Evolutionary conservation across 164 flowering plant species (phyloP), one percentile per base, ranked within the genome.

Genomic region (Hamamelis virginiana): DNA sequence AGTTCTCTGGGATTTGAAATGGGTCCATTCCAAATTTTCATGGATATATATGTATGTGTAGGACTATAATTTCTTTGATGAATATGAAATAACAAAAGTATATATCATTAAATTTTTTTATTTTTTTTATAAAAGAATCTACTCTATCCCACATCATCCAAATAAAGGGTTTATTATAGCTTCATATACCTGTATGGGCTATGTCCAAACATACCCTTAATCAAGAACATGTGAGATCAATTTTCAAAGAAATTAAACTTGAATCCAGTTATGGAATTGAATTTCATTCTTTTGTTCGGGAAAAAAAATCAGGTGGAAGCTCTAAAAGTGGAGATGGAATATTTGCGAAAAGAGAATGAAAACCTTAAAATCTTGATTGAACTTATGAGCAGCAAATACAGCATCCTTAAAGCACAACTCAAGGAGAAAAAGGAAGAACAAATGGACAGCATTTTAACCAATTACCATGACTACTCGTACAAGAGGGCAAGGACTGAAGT

Each of bases 321-420:
- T 14, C 75, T 83, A 12, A 33, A 67, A 67, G 70, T 22, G 1
- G 72, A 81, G 62, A 4, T 83, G 65, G 59, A 71, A 50, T 23
- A 38, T 13, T 9, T 71, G 68, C 21, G 66, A 12, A 74, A 79
- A 60, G 84, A 83, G 76, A 83, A 83, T 19, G 74, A 83, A 59
- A 53, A 62, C 15, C 75, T 83, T 3, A 73, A 55, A 12, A 28
- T 48, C 1, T 46, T 67, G 78, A 53, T 83, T 25, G 72, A 71
- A 58, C 70, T 44, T 14, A 65, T 81, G 75, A 62, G 12, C 45
- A 67, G 26, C 3, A 71, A 75, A 66, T 79, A 43, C 78, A 65
- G 65, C 23, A 23, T 10, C 12, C 84, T 80, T 50, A 69, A 66
- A 56, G 25, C 76, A n/a, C 64, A 38, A 3, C 44, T 78, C 52